A percentile compares a stretch with the other conserved stretches of the same genome.
These are phyloP conservation scores for Sanghuangporus weigelae DNA, from an alignment of 1,284 basidiomycete species.

Conservation along the genomic window DNA sequence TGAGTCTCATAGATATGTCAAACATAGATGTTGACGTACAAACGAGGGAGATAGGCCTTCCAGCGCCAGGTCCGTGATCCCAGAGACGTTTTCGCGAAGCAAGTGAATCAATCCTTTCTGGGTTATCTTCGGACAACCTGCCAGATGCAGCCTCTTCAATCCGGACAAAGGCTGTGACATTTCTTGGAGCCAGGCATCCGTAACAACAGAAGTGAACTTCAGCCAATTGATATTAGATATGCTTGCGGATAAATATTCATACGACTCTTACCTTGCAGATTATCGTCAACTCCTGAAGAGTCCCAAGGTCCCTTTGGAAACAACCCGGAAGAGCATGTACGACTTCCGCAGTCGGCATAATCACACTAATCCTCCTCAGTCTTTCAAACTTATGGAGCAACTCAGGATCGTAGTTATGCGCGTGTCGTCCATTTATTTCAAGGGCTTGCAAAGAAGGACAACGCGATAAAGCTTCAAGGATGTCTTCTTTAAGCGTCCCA, in stretches of 20 bases:
- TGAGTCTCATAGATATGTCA: background rate
- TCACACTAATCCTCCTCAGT: constrained; percentile 52
- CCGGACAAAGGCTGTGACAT: constrained; percentile 43
- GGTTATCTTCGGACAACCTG: constrained; percentile 65
- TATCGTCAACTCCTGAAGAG: constrained; percentile 50
- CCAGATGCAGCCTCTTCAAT: constrained; percentile 51
- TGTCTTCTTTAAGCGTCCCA: constrained; percentile 54
- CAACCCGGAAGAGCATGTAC: constrained; percentile 45
- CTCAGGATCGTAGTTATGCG: constrained; percentile 46
- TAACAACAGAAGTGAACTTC: constrained; percentile 43
- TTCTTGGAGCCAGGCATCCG: constrained; percentile 44
- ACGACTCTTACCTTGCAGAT: constrained; percentile 54
- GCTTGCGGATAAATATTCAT: background rate
- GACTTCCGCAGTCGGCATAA: constrained; percentile 62
- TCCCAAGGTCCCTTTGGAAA: constrained; percentile 38
- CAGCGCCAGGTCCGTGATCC: constrained; percentile 49
- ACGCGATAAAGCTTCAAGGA: constrained; percentile 44
- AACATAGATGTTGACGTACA: constrained; percentile 21
- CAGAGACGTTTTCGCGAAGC: constrained; percentile 36
- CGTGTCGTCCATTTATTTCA: constrained; percentile 63
- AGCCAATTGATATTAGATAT: background rate
- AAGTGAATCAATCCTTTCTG: constrained; percentile 50
- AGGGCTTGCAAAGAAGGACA: constrained; percentile 44
- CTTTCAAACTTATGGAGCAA: constrained; percentile 42
- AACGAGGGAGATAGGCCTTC: constrained; percentile 60